phyloP scores from a whole-genome alignment of 768 basidiomycete species.

The Suillus americanus region DNA sequence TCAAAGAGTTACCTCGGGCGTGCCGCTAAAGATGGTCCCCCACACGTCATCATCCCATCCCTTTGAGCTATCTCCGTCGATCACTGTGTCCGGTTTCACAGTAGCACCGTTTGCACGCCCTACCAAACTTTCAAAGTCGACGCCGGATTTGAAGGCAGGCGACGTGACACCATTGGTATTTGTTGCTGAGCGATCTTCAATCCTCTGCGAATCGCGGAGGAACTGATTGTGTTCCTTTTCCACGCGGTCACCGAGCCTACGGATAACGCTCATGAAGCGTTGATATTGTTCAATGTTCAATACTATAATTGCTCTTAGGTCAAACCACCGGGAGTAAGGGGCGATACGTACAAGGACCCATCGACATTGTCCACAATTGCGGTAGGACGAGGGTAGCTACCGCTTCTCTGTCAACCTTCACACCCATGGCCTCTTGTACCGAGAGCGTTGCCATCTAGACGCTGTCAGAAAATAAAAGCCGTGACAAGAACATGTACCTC shows the following conservation, averaged over 20 bases:
- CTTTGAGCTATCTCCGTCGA: constrained; percentile 31
- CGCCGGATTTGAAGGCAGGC: constrained; percentile 42
- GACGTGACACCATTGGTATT: constrained; percentile 41
- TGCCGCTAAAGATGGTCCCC: constrained; percentile 69
- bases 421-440: constrained; percentile 96
- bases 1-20: constrained; percentile 26
- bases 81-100: constrained; percentile 44
- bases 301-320: constrained; percentile 40
- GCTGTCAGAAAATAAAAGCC: constrained; percentile 3
- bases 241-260: constrained; percentile 78
- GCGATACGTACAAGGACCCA: constrained; percentile 75
- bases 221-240: constrained; percentile 93
- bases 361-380: constrained; percentile 96
- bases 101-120: constrained; percentile 50
- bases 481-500: background rate
- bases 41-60: constrained; percentile 85
- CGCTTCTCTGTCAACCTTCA: constrained; percentile 91
- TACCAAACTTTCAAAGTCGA: constrained; percentile 89
- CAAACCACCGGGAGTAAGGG: background rate
- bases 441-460: constrained; percentile 79
- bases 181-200: constrained; percentile 73
- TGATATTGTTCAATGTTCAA: constrained; percentile 86
- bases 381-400: constrained; percentile 87
- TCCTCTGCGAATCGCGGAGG: constrained; percentile 86
- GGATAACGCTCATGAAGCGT: constrained; percentile 86